Evolutionary conservation across 305 asterid species (phyloP).

Genomic region (Fraxinus nigra): DNA sequence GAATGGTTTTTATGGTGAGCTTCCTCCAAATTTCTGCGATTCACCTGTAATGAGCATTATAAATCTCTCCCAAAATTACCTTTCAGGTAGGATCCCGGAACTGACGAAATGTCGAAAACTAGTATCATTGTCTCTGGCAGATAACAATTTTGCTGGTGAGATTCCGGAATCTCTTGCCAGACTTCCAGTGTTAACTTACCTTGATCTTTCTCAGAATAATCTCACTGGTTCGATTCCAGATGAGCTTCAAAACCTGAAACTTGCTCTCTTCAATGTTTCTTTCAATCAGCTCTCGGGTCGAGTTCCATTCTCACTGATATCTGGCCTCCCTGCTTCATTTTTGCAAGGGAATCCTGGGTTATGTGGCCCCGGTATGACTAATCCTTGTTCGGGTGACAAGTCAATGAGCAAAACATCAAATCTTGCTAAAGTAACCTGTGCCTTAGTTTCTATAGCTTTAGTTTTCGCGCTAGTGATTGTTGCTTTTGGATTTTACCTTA

Average conservation of each 20-base stretch:
- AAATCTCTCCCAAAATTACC: constrained; percentile 59
- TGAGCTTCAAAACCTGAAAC: constrained; percentile 67
- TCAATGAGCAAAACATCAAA: constrained; percentile 23
- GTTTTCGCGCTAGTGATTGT: constrained; percentile 39
- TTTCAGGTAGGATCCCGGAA: constrained; percentile 64
- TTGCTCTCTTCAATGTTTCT: constrained; percentile 78
- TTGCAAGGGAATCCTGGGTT: constrained; percentile 76
- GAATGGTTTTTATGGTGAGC: constrained; percentile 63
- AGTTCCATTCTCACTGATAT: constrained; percentile 57
- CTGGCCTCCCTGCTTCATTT: constrained; percentile 80
- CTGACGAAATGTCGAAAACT: constrained; percentile 60
- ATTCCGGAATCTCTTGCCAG: constrained; percentile 70
- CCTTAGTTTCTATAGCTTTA: constrained; percentile 45
- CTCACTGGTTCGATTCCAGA: constrained; percentile 70
- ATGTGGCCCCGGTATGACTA: constrained; percentile 76
- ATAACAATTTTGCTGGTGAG: constrained; percentile 56
- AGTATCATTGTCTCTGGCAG: constrained; percentile 67
- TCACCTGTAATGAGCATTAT: constrained; percentile 81
- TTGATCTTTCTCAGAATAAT: constrained; percentile 75
- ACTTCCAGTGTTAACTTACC: constrained; percentile 74
- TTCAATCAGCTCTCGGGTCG: constrained; percentile 65
- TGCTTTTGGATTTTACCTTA: constrained; percentile 44
- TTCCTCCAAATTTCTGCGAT: constrained; percentile 80
- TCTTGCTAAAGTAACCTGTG: constrained; percentile 45
- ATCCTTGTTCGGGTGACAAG: constrained; percentile 41